These are phyloP conservation scores for Saccharomycopsis crataegensis DNA, from an alignment of 1,139 yeast species.

Conservation along the genomic window DNA sequence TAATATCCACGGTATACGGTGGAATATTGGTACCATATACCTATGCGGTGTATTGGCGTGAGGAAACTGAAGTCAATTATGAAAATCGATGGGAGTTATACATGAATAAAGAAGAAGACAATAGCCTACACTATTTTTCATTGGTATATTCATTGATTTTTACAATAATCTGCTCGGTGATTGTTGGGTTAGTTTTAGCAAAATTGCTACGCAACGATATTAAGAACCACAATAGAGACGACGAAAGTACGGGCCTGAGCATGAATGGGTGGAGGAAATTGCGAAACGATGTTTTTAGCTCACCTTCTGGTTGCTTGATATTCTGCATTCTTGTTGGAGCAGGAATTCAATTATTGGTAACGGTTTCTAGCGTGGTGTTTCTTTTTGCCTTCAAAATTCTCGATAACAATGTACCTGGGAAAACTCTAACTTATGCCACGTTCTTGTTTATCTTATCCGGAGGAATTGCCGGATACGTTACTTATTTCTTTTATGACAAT, in stretches of 20 bases:
- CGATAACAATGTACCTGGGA: constrained; percentile 17
- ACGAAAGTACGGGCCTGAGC: constrained; percentile 28
- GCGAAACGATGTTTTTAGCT: constrained; percentile 45
- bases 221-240: constrained; percentile 27
- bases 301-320: constrained; percentile 9
- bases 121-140: constrained; percentile 65
- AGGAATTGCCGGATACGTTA: constrained; percentile 12
- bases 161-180: constrained; percentile 43
- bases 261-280: constrained; percentile 49
- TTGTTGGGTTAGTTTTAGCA: not conserved
- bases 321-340: constrained; percentile 15
- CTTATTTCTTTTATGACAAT: constrained; percentile 10
- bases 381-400: constrained; percentile 17
- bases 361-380: constrained; percentile 12
- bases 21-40: constrained; percentile 60
- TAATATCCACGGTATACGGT: constrained; percentile 19
- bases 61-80: constrained; percentile 63
- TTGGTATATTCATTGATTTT: constrained; percentile 58
- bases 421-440: constrained; percentile 13
- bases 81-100: constrained; percentile 70
- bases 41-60: constrained; percentile 86
- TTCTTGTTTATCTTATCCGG: constrained; percentile 15
- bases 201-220: constrained; percentile 1
- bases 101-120: constrained; percentile 47
- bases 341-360: constrained; percentile 15